Evolutionary conservation across 345 rosid species (phyloP).

Genomic region (Streptanthus diversifolius): DNA sequence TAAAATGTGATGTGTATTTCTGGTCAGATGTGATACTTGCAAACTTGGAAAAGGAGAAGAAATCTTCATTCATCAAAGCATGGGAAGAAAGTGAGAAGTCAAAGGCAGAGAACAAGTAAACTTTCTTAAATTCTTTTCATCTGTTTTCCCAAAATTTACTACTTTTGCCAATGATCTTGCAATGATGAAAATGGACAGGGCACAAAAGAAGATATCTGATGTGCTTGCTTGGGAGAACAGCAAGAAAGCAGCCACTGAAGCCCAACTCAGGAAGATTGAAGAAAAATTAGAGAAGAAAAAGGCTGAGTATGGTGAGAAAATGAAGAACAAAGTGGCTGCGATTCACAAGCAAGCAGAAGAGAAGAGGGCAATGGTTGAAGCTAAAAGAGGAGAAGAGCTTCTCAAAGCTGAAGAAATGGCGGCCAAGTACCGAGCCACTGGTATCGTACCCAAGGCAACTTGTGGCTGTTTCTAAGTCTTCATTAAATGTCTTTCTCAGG

Average conservation of each 20-base stretch:
- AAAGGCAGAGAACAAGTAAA: constrained; percentile 81
- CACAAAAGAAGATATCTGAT: constrained; percentile 68
- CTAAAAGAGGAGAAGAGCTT: constrained; percentile 67
- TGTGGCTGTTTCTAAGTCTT: constrained; percentile 66
- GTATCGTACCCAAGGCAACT: constrained; percentile 63
- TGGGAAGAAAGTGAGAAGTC: constrained; percentile 93
- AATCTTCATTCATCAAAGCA: constrained; percentile 62
- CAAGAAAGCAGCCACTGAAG: constrained; percentile 75
- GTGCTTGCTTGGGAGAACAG: constrained; percentile 84
- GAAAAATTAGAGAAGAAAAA: constrained; percentile 79
- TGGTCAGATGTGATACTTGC: constrained; percentile 81
- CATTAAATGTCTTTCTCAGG: constrained; percentile 8
- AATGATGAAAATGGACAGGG: constrained; percentile 42
- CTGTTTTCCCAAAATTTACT: neutral
- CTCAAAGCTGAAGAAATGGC: constrained; percentile 86
- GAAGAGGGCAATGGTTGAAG: constrained; percentile 76
- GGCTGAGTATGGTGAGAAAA: constrained; percentile 75
- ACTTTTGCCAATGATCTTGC: neutral
- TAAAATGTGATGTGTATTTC: neutral
- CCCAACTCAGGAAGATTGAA: constrained; percentile 70
- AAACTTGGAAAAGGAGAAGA: constrained; percentile 68
- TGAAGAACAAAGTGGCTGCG: constrained; percentile 72
- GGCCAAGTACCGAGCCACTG: constrained; percentile 82
- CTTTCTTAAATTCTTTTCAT: neutral
- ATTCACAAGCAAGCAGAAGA: constrained; percentile 83